Evolutionary conservation across 495 filamentous ascomycete species (phyloP), one percentile per base, ranked within the genome.

Genomic region (Tetracladium marchalianum): DNA sequence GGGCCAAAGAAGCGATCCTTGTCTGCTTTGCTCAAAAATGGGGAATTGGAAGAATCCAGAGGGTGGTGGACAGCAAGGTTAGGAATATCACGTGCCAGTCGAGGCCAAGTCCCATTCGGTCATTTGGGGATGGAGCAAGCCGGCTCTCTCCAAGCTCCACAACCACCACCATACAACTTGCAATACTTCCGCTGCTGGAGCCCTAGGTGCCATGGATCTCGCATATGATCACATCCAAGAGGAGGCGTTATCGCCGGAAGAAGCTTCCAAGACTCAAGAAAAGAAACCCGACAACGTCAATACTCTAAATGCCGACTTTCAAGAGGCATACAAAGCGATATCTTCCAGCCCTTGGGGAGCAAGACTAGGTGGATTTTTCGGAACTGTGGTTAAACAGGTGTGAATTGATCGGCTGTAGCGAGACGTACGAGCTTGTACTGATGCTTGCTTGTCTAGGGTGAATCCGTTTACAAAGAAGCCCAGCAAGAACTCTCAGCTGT

Each of bases 201-300:
- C 22, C 3, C 22, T 27, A 27, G 22, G 22, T 7, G 27, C 39
- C 19, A 98, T 98, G 92, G 92, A 98, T 75, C 65, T 94, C 56
- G 89, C 92, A 34, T 98, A 97, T 74, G 92, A 98, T 59, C 89
- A 95, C 63, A 93, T 98, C 55, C 83, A 87, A 59, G 88, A 95
- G 68, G 83, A 90, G 60, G 72, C 76, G 44, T 69, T 87, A 51
- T 70, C 75, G 17, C 77, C 85, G 35, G 74, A 83, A 38, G 62
- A 70, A 44, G 59, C 63, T 22, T 58, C 65, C 37, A 70, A 67
- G 40, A 72, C 67, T 43, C 57, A 65, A 41, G 59, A 64, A 35
- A 43, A 47, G 37, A 60, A 50, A 47, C 70, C 67, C 56, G 62
- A 63, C 46, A 67, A 66, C 35, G 67, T 75, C 54, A 54, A 73